phyloP scores from a whole-genome alignment of 768 basidiomycete genomes.

The Mycena indigotica region DNA sequence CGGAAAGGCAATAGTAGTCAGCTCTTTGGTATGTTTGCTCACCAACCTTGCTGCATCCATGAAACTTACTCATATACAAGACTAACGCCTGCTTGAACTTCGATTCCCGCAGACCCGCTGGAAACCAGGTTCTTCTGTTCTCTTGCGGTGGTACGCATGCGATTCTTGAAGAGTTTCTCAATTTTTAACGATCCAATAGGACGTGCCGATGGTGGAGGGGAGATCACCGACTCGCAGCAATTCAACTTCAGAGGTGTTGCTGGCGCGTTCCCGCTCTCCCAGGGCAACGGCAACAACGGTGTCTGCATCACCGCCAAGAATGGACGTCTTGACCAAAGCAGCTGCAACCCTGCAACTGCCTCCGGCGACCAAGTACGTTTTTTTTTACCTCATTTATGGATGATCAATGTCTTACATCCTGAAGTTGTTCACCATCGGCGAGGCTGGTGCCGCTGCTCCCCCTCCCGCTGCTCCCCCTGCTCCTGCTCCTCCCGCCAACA shows the following conservation, averaged over 20 bases:
- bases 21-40: slow-evolving; percentile 15
- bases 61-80: background rate
- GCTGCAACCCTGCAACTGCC: slow-evolving; percentile 10
- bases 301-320: slow-evolving; percentile 10
- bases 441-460: background rate
- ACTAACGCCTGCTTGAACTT: slow-evolving; percentile 28
- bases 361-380: slow-evolving; percentile 11
- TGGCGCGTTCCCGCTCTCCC: slow-evolving; percentile 11
- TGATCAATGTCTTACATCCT: background rate
- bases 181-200: background rate
- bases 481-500: background rate
- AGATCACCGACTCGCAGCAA: slow-evolving; percentile 14
- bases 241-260: slow-evolving; percentile 15
- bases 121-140: slow-evolving; percentile 28
- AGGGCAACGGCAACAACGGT: slow-evolving; percentile 6
- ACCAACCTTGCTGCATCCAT: background rate
- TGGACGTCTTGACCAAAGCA: slow-evolving; percentile 8
- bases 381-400: background rate
- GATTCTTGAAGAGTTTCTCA: background rate
- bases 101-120: slow-evolving; percentile 23
- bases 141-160: slow-evolving; percentile 23
- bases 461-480: background rate
- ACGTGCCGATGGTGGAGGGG: slow-evolving; percentile 1
- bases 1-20: slow-evolving; percentile 22
- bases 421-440: slow-evolving; percentile 19